Percentiles rank a stretch among this genome's conserved stretches.
phyloP scores from a whole-genome alignment of 306 rosid species.

The Ammopiptanthus mongolicus region DNA sequence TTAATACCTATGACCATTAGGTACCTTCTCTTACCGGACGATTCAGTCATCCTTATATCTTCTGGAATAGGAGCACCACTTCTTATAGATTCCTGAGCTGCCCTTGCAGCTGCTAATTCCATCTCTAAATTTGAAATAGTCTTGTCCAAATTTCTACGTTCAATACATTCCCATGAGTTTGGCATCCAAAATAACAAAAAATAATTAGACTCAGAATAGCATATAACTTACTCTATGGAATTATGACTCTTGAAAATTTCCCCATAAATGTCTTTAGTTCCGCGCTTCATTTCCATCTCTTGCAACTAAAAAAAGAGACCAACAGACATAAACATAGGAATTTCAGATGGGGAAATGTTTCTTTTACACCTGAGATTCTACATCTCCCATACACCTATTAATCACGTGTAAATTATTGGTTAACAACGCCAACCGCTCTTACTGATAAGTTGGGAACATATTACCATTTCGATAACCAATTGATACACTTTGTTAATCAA shows the following conservation, averaged over 20 bases:
- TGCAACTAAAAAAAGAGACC: conserved; percentile 49
- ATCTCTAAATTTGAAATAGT: conserved; percentile 90
- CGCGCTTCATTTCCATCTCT: conserved; percentile 67
- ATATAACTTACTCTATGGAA: conserved; percentile 66
- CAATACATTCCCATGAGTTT: neutral
- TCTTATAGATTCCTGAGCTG: conserved; percentile 70
- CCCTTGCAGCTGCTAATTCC: conserved; percentile 92
- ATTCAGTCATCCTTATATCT: conserved; percentile 35
- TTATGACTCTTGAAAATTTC: conserved; percentile 67
- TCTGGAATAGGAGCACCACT: conserved; percentile 67
- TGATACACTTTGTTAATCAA: neutral
- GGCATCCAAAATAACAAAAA: neutral
- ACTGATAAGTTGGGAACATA: neutral
- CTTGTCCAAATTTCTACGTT: conserved; percentile 72
- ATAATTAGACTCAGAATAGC: neutral
- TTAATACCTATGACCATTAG: conserved; percentile 91
- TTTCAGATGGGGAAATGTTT: neutral
- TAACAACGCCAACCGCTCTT: neutral
- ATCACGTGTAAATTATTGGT: neutral
- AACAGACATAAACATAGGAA: conserved; percentile 11
- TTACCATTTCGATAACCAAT: too few species aligned
- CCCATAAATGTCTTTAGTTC: conserved; percentile 44
- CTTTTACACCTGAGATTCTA: neutral
- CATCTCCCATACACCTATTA: neutral
- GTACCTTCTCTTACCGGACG: conserved; percentile 63